Evolutionary conservation across 2,329 filamentous ascomycete genomes (phyloP).

Genomic region (Epichloe bromicola): DNA sequence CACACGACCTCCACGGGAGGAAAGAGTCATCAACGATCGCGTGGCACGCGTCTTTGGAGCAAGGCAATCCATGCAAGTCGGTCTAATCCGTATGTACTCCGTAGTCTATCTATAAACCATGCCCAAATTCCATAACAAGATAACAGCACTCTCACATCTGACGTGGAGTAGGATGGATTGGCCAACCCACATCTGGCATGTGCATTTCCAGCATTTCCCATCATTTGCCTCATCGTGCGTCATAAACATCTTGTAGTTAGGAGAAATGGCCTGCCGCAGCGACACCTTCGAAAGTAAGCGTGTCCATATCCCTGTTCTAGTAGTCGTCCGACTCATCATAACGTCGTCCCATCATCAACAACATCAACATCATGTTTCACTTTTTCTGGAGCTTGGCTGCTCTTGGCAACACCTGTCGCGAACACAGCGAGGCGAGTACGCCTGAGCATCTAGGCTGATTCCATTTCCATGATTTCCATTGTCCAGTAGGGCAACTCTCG

Average conservation of each 20-base stretch:
- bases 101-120: constrained; percentile 1
- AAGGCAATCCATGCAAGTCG: background rate
- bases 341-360: background rate
- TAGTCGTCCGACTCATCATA: background rate
- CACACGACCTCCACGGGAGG: no score
- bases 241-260: background rate
- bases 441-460: constrained; percentile 17
- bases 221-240: background rate
- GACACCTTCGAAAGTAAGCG: background rate
- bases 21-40: background rate
- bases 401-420: background rate
- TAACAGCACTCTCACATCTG: background rate
- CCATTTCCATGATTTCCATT: constrained; percentile 38
- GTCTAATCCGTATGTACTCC: background rate
- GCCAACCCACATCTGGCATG: background rate
- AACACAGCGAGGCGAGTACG: background rate
- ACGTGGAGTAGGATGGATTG: background rate
- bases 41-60: background rate
- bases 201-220: background rate
- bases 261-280: background rate
- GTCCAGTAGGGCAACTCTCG: constrained; percentile 37
- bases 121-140: background rate
- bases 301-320: background rate
- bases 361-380: background rate
- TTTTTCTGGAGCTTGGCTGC: background rate